Conservation (phyloP, 176 grass and related monocot species). For the Oryza coarctata region DNA sequence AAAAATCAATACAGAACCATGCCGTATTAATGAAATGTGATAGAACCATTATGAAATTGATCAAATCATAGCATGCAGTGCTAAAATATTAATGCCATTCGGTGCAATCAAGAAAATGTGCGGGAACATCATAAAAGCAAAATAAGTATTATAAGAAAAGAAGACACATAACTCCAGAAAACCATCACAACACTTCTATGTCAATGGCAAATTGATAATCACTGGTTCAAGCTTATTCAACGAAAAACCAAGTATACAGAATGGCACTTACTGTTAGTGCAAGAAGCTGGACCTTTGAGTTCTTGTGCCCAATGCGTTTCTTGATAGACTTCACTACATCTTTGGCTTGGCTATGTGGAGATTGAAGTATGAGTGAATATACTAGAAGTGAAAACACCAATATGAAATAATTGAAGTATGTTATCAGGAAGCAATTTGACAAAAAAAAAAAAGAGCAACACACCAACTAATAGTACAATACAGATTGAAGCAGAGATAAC, state of each 20-base stretch:
- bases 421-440: conserved; percentile 13
- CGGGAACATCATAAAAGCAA: not conserved
- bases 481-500: not conserved
- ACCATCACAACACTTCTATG: not conserved
- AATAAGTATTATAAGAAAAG: not conserved
- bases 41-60: not conserved
- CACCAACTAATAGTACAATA: conserved; percentile 12
- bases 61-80: conserved; percentile 11
- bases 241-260: not conserved
- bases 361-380: conserved; percentile 23
- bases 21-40: not conserved
- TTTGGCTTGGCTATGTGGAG: conserved; percentile 69
- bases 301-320: conserved; percentile 84
- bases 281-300: conserved; percentile 87
- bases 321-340: conserved; percentile 84
- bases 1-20: not conserved
- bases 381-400: not conserved
- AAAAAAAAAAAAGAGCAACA: not conserved
- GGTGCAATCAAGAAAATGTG: not conserved
- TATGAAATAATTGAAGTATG: not conserved
- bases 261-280: conserved; percentile 61
- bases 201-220: conserved; percentile 11
- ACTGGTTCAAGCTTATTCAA: conserved; percentile 7
- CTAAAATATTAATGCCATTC: conserved; percentile 7
- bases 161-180: not conserved